These are phyloP conservation scores for Candida sojae DNA, from an alignment of 1,139 yeast species.

Conservation along the genomic window DNA sequence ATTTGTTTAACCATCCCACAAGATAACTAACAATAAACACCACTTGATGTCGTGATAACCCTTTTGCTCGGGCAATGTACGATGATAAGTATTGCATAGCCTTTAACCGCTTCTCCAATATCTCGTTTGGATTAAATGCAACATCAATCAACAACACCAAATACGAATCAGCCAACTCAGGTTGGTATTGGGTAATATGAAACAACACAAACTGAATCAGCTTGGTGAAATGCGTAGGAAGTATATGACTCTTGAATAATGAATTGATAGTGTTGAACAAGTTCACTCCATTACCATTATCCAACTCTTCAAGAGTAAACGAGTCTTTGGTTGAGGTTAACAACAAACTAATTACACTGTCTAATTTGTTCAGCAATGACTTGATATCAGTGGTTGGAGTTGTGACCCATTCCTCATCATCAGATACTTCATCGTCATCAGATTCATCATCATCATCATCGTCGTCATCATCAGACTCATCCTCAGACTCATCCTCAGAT, in stretches of 20 bases:
- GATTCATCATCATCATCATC: conserved; percentile 27
- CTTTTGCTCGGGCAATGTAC: conserved; percentile 84
- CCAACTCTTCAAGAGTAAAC: conserved; percentile 53
- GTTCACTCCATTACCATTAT: conserved; percentile 67
- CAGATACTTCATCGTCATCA: conserved; percentile 8
- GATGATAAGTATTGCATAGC: conserved; percentile 92
- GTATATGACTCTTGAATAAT: conserved; percentile 74
- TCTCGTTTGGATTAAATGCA: conserved; percentile 68
- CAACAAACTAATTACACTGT: conserved; percentile 59
- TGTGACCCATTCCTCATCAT: conserved; percentile 41
- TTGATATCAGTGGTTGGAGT: conserved; percentile 52
- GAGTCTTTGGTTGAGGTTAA: conserved; percentile 51
- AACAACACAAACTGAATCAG: conserved; percentile 86
- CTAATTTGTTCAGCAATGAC: conserved; percentile 66
- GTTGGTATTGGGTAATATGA: conserved; percentile 77
- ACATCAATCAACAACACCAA: conserved; percentile 81
- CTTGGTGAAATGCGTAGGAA: conserved; percentile 92
- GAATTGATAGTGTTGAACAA: conserved; percentile 75
- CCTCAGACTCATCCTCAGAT: conserved; percentile 29
- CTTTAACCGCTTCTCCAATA: conserved; percentile 75
- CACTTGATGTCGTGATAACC: conserved; percentile 69
- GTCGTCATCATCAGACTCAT: conserved; percentile 23
- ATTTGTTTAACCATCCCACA: conserved; percentile 80
- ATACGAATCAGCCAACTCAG: conserved; percentile 82
- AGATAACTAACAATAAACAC: conserved; percentile 77